Evolutionary conservation across 768 basidiomycete genomes (phyloP), one percentile per base, ranked within the genome.

Genomic region (Mycena olivaceomarginata): DNA sequence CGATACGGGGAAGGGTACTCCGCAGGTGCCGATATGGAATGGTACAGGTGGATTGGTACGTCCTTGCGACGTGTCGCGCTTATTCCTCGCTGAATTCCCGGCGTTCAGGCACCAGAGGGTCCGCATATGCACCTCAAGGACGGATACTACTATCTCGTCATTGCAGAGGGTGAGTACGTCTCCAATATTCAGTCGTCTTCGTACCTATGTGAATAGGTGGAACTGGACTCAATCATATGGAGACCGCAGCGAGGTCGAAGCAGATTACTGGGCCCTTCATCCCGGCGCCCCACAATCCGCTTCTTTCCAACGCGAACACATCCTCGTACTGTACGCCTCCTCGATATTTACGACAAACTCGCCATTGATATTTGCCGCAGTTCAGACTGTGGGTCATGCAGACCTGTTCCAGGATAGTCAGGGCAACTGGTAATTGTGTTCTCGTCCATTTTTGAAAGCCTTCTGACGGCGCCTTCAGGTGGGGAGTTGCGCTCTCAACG

Each of bases 331-430:
- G 82, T 81, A 75, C 0, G 65, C 53, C 25, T 31, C 40, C 18
- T 4, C 39, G 4, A 5, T 48, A 2, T 41, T 7, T 3, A 9
- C 2, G 1, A 18, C n/a, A 40, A 4, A 18, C 39, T 39, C 20
- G 63, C n/a, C 56, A 12, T 59, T 68, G 9, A 64, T 56, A 41
- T 18, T 31, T 18, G 20, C 6, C 10, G 15, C 67, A 85, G 84
- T 87, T 60, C 85, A 85, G 76, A 85, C 86, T 5, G 85, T 87
- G 12, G 87, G 87, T 4, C 87, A 88, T 74, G 82, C 85, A 37
- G 87, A 88, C 76, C 57, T 88, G 8, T 83, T 87, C 66, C 82
- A 85, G 67, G 85, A 86, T 66, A 76, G 60, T 1, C 70, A 77
- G 11, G 86, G 85, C 0, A 81, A 82, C 48, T 87, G 85, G 85